Evolutionary conservation across 306 rosid genomes (phyloP).

Genomic region (Alnus rubra): DNA sequence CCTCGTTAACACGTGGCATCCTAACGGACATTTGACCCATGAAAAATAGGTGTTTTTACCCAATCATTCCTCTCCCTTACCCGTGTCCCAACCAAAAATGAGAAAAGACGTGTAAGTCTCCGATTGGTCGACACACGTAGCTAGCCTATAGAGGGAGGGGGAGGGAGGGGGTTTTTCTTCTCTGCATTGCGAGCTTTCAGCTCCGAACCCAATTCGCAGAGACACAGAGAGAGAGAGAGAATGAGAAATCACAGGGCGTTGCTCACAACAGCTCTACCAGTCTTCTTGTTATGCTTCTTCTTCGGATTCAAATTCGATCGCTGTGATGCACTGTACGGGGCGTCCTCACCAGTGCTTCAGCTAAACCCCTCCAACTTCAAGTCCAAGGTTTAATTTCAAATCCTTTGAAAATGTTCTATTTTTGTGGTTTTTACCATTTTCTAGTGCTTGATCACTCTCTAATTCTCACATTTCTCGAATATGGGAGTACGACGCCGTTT

Average conservation of each 20-base stretch:
- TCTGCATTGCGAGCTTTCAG: slow-evolving; percentile 30
- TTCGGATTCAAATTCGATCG: slow-evolving; percentile 26
- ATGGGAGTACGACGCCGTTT: not conserved
- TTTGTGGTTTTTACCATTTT: not conserved
- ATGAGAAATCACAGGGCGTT: slow-evolving; percentile 26
- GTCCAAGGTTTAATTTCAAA: slow-evolving; percentile 61
- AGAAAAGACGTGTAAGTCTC: slow-evolving; percentile 42
- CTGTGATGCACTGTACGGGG: slow-evolving; percentile 77
- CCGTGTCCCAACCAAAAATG: not conserved
- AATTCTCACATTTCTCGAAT: not conserved
- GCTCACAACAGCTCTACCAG: slow-evolving; percentile 25
- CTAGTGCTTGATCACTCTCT: slow-evolving; percentile 23
- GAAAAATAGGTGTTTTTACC: not conserved
- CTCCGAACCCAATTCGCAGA: slow-evolving; percentile 21
- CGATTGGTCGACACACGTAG: slow-evolving; percentile 69
- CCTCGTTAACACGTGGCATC: not conserved
- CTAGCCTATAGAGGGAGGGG: slow-evolving; percentile 7
- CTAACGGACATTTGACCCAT: not conserved
- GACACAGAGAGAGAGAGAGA: slow-evolving; percentile 27
- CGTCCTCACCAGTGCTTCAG: slow-evolving; percentile 93
- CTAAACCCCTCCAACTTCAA: slow-evolving; percentile 91
- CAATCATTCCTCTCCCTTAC: not conserved
- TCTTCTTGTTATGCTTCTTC: slow-evolving; percentile 27
- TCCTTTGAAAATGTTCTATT: not conserved
- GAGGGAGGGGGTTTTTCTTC: slow-evolving; percentile 1